Percentiles rank a stretch among this genome's conserved stretches.
These are phyloP conservation scores for Lunasporangiospora selenospora DNA, from an alignment of 192 early-diverging fungal species.

Conservation along the genomic window DNA sequence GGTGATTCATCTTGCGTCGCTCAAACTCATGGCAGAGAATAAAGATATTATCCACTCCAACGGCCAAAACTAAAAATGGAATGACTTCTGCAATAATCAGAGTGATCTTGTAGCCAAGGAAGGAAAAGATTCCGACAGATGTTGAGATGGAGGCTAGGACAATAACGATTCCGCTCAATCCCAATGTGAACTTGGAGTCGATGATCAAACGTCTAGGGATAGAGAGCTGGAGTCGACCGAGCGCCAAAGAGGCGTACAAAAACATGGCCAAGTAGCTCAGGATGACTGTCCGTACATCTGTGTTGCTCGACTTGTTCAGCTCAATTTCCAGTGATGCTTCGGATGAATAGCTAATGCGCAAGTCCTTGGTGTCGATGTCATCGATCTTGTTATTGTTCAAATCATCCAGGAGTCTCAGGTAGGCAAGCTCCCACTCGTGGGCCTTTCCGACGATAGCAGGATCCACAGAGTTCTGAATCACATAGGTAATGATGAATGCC, in stretches of 20 bases:
- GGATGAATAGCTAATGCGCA: slow-evolving; percentile 63
- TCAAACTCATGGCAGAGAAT: slow-evolving; percentile 70
- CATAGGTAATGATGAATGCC: slow-evolving; percentile 67
- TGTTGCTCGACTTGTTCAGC: slow-evolving; percentile 66
- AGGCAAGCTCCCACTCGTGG: slow-evolving; percentile 61
- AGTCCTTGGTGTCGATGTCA: slow-evolving; percentile 21
- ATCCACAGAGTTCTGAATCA: slow-evolving; percentile 61
- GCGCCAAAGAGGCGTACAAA: slow-evolving; percentile 65
- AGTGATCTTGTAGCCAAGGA: slow-evolving; percentile 65
- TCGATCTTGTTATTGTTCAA: slow-evolving; percentile 29
- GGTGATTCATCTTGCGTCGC: slow-evolving; percentile 48
- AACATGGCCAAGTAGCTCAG: slow-evolving; percentile 71
- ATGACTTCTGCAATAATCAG: slow-evolving; percentile 75
- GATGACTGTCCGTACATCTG: slow-evolving; percentile 60
- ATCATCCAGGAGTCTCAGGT: slow-evolving; percentile 47
- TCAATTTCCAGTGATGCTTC: slow-evolving; percentile 69
- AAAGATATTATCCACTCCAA: slow-evolving; percentile 76
- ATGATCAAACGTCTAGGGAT: slow-evolving; percentile 54
- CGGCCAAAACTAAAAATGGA: slow-evolving; percentile 70
- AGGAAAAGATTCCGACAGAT: slow-evolving; percentile 67
- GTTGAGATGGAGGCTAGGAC: slow-evolving; percentile 66
- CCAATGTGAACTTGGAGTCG: slow-evolving; percentile 68
- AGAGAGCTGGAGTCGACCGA: slow-evolving; percentile 51
- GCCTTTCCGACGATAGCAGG: slow-evolving; percentile 41
- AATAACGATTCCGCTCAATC: slow-evolving; percentile 64